phyloP scores from a whole-genome alignment of 2,329 filamentous ascomycete genomes.

The Cladorrhinum sp. region DNA sequence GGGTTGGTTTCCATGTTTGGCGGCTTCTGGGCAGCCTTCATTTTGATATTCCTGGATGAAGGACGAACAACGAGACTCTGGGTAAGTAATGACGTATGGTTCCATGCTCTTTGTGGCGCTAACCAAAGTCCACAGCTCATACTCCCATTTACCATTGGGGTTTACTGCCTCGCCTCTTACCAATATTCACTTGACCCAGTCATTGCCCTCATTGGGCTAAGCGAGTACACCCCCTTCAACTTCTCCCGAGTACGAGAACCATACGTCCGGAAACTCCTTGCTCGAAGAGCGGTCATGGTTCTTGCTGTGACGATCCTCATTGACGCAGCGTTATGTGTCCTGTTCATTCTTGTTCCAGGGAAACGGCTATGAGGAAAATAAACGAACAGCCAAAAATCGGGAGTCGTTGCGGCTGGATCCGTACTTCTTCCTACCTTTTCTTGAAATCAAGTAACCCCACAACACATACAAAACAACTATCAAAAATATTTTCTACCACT shows the following conservation, averaged over 20 bases:
- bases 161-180: slow-evolving; percentile 86
- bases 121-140: slow-evolving; percentile 50
- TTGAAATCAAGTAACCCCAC: background rate
- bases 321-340: slow-evolving; percentile 75
- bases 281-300: slow-evolving; percentile 79
- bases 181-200: slow-evolving; percentile 94
- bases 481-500: background rate
- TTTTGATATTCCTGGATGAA: slow-evolving; percentile 86
- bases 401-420: slow-evolving; percentile 15
- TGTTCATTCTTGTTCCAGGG: slow-evolving; percentile 95
- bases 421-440: slow-evolving; percentile 4
- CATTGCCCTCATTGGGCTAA: slow-evolving; percentile 82
- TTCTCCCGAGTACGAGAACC: slow-evolving; percentile 86
- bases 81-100: slow-evolving; percentile 55
- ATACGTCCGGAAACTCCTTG: slow-evolving; percentile 82
- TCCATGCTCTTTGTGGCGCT: slow-evolving; percentile 16
- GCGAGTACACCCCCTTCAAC: slow-evolving; percentile 94
- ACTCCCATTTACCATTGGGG: slow-evolving; percentile 84
- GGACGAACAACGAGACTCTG: slow-evolving; percentile 73
- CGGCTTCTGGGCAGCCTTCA: slow-evolving; percentile 90
- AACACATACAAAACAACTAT: background rate
- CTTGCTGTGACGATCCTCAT: slow-evolving; percentile 71
- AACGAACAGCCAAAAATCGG: background rate
- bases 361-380: slow-evolving; percentile 60
- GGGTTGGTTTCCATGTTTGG: slow-evolving; percentile 85